These are phyloP conservation scores for Oryza glaberrima DNA, from an alignment of 176 grass and related monocot genomes.

Conservation along the genomic window DNA sequence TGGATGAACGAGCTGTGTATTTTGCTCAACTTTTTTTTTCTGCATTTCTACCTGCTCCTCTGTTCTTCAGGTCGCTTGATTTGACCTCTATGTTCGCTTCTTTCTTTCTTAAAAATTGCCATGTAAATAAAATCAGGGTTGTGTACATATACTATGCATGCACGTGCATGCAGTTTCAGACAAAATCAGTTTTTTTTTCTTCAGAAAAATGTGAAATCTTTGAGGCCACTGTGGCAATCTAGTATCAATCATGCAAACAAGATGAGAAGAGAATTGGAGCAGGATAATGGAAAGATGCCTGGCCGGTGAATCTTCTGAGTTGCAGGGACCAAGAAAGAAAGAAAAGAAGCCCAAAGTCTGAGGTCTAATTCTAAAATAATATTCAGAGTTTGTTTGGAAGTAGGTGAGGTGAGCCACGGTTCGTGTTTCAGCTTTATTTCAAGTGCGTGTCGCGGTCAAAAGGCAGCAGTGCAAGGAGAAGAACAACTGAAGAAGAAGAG, in stretches of 20 bases:
- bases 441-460: slow-evolving; percentile 56
- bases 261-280: not conserved
- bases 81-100: not conserved
- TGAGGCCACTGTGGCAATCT: not conserved
- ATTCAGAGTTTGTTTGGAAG: slow-evolving; percentile 8
- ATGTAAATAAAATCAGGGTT: not conserved
- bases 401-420: slow-evolving; percentile 46
- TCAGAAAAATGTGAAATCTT: slow-evolving; percentile 11
- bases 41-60: not conserved
- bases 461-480: not conserved
- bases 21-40: not conserved
- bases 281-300: not conserved
- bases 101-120: not conserved
- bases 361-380: not conserved
- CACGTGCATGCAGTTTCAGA: not conserved
- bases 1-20: slow-evolving; percentile 28
- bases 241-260: slow-evolving; percentile 21
- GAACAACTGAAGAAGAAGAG: not conserved
- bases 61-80: not conserved
- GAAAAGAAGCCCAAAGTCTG: not conserved
- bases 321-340: slow-evolving; percentile 16
- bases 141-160: not conserved
- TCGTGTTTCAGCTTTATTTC: slow-evolving; percentile 47
- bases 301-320: not conserved
- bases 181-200: slow-evolving; percentile 24